Evolutionary conservation across 129 eudicot genomes (phyloP).

Genomic region (Gnaphalium uliginosum): DNA sequence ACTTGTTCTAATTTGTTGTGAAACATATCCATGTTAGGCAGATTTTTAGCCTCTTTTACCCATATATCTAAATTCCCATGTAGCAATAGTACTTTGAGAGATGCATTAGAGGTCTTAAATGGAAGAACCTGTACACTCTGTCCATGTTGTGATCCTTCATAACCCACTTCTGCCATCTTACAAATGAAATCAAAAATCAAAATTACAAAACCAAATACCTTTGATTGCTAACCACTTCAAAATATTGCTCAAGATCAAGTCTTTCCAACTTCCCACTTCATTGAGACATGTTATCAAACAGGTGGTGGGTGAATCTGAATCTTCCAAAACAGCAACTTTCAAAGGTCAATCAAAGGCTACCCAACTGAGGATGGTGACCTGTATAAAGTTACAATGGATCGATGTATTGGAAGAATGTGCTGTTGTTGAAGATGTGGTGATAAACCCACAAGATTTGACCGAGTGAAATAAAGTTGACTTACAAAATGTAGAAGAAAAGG

Average conservation of each 20-base stretch:
- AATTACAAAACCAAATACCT: neutral
- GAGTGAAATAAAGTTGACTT: slow-evolving; percentile 16
- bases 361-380: slow-evolving; percentile 11
- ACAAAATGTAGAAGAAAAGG: slow-evolving; percentile 20
- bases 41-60: slow-evolving; percentile 44
- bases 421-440: slow-evolving; percentile 18
- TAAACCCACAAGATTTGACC: slow-evolving; percentile 18
- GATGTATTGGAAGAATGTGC: neutral
- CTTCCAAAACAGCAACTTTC: neutral
- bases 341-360: neutral
- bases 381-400: neutral
- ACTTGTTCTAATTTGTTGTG: slow-evolving; percentile 38
- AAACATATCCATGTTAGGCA: slow-evolving; percentile 47
- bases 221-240: slow-evolving; percentile 14
- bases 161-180: slow-evolving; percentile 29
- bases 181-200: slow-evolving; percentile 14
- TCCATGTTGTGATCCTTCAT: slow-evolving; percentile 34
- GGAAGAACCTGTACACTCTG: slow-evolving; percentile 35
- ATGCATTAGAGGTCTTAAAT: slow-evolving; percentile 32
- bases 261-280: slow-evolving; percentile 7
- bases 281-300: slow-evolving; percentile 28
- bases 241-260: slow-evolving; percentile 27
- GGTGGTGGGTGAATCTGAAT: slow-evolving; percentile 9
- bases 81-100: slow-evolving; percentile 34
- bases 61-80: slow-evolving; percentile 50